Evolutionary conservation across 2,329 filamentous ascomycete species (phyloP), one percentile per base, ranked within the genome.

Genomic region (Curvularia hawaiiensis): DNA sequence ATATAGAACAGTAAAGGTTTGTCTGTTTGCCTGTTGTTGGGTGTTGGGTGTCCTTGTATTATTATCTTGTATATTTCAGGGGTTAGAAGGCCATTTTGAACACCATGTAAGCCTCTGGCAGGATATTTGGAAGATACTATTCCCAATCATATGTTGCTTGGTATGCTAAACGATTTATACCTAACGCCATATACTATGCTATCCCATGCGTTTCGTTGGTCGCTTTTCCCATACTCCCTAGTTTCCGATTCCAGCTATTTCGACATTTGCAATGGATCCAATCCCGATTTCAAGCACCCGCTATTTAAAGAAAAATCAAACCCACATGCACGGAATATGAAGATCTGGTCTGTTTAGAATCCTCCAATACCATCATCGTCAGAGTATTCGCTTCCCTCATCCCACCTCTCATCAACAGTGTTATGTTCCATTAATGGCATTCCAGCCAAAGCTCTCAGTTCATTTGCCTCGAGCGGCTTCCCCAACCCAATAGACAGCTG

Each of bases 401-500:
- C 47, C 52, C 44, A 58, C 22, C 35, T 46, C 14, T 26, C 43
- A n/a, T 53, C 30, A 16, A 16, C 35, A 38, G 38, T 26, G 5
- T 20, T n/a, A 28, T 64, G 59, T 16, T 68, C 63, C 9, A 67
- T 62, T n/a, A 51, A 49, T 30, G 55, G 51, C 3, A 70, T 66
- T 4, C 64, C 65, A 35, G 63, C 62, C n/a, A 71, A 50, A 5
- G 49, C 58, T 47, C 61, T 62, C 20, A 69, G 39, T 30, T 73
- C 70, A 9, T 41, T 58, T 5, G 54, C 51, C 11, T 59, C 49
- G 33, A 73, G n/a, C 2, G 52, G 31, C 44, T 65, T 66, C 0
- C 70, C 70, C 12, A 74, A 39, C 0, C 72, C 71, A 46, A 74
- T 68, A 12, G 70, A 69, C 2, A 74, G 60, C 46, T 73, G 70